Evolutionary conservation across 345 rosid genomes (phyloP).

Genomic region (Trapa bicornis): DNA sequence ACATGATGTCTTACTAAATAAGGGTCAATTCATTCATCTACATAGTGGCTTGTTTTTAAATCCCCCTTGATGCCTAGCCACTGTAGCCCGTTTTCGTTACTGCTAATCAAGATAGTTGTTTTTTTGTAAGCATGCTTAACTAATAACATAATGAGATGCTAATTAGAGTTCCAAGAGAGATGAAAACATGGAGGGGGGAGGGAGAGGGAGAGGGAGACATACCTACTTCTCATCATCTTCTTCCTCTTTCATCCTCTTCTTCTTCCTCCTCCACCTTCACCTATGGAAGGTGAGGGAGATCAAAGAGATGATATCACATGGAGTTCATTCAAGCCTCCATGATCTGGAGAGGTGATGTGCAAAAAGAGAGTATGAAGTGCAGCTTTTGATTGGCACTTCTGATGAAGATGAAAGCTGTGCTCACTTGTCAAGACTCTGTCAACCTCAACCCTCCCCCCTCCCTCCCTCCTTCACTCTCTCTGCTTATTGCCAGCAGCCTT

Average conservation of each 20-base stretch:
- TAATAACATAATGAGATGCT: not conserved
- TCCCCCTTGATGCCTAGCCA: not conserved
- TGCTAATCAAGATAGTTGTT: no score
- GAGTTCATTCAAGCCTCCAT: conserved; percentile 1
- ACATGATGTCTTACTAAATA: not conserved
- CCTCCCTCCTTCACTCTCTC: not conserved
- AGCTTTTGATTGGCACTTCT: not conserved
- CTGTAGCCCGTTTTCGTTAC: not conserved
- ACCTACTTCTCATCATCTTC: not conserved
- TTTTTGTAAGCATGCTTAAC: no score
- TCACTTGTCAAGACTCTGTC: conserved; percentile 2
- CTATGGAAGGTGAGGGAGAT: not conserved
- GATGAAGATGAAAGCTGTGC: not conserved
- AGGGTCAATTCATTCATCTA: not conserved
- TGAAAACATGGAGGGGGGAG: not conserved
- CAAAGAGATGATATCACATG: not conserved
- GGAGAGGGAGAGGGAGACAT: not conserved
- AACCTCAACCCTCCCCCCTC: not conserved
- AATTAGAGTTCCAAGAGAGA: not conserved
- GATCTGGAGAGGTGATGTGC: not conserved
- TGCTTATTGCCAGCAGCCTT: no score
- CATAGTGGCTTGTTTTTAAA: not conserved
- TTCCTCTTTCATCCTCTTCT: not conserved
- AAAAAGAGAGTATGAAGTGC: not conserved
- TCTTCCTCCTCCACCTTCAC: not conserved